These are phyloP conservation scores for Picochlorum costavermella DNA, from an alignment of 139 green algal genomes.

Conservation along the genomic window DNA sequence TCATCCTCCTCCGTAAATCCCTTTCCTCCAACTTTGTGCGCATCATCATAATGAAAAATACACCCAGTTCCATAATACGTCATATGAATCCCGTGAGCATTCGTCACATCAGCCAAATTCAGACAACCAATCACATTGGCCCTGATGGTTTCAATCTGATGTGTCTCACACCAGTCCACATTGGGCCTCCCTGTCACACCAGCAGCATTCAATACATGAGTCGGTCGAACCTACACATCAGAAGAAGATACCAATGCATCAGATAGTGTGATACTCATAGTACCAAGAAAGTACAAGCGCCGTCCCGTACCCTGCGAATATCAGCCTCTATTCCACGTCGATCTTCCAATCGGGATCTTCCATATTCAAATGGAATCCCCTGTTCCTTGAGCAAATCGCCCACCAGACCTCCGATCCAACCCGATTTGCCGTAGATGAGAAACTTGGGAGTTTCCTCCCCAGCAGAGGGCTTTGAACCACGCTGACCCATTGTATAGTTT, in stretches of 20 bases:
- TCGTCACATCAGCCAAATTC: constrained; percentile 78
- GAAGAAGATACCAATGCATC: background rate
- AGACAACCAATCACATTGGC: constrained; percentile 91
- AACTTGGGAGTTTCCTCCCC: constrained; percentile 33
- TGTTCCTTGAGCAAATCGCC: constrained; percentile 63
- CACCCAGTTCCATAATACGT: constrained; percentile 93
- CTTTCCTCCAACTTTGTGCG: constrained; percentile 56
- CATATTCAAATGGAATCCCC: constrained; percentile 79
- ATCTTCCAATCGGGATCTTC: constrained; percentile 76
- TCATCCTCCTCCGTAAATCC: constrained; percentile 91
- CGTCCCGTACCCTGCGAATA: constrained; percentile 64
- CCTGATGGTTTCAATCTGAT: constrained; percentile 90
- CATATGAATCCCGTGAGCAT: constrained; percentile 71
- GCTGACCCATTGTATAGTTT: too few relatives aligned
- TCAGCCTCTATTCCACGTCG: constrained; percentile 67
- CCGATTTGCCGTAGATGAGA: constrained; percentile 75
- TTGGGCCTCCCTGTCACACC: constrained; percentile 93
- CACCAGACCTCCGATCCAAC: constrained; percentile 85
- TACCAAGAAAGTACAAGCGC: background rate
- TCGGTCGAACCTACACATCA: constrained; percentile 71
- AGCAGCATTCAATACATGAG: constrained; percentile 90
- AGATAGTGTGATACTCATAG: background rate
- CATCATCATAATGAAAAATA: constrained; percentile 98
- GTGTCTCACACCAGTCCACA: constrained; percentile 97
- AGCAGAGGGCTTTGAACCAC: too few relatives aligned